Conservation (phyloP, 73 alveolate genomes). For the Tetrahymena borealis region DNA sequence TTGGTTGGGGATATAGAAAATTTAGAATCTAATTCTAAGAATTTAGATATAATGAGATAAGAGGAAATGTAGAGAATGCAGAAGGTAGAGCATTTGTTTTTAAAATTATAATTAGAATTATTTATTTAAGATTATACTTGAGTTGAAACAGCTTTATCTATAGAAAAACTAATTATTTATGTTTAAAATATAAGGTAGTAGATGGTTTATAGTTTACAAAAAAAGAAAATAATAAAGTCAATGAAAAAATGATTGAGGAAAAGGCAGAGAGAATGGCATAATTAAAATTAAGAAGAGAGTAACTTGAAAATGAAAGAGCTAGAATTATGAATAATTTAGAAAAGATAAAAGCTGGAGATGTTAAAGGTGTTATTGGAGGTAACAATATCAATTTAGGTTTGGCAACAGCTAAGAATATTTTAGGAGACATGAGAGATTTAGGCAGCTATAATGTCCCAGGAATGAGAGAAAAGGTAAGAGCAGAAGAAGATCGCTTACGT, state of each 20-base stretch:
- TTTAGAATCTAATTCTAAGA: slow-evolving; percentile 39
- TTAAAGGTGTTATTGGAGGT: slow-evolving; percentile 23
- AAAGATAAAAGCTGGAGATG: slow-evolving; percentile 35
- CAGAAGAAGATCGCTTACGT: slow-evolving; percentile 37
- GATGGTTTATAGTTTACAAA: slow-evolving; percentile 41
- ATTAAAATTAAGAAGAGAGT: slow-evolving; percentile 54
- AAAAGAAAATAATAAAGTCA: slow-evolving; percentile 25
- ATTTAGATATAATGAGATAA: slow-evolving; percentile 44
- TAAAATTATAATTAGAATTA: no score
- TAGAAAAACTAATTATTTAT: background rate
- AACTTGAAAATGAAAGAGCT: slow-evolving; percentile 62
- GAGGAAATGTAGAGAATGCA: slow-evolving; percentile 44
- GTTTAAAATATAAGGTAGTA: slow-evolving; percentile 18
- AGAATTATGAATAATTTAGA: slow-evolving; percentile 62
- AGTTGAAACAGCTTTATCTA: no score
- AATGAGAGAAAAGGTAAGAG: slow-evolving; percentile 34
- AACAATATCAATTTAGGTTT: slow-evolving; percentile 13
- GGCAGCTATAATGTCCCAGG: slow-evolving; percentile 29
- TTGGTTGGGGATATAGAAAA: slow-evolving; percentile 68
- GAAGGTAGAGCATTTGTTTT: background rate
- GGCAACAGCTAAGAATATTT: slow-evolving; percentile 33
- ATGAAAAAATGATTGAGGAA: slow-evolving; percentile 54
- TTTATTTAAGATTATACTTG: no score
- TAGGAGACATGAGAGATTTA: slow-evolving; percentile 39
- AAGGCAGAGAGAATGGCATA: slow-evolving; percentile 69